These are phyloP conservation scores for Cladosporium austrohemisphaericum DNA, from an alignment of 2,329 filamentous ascomycete species.

Conservation along the genomic window DNA sequence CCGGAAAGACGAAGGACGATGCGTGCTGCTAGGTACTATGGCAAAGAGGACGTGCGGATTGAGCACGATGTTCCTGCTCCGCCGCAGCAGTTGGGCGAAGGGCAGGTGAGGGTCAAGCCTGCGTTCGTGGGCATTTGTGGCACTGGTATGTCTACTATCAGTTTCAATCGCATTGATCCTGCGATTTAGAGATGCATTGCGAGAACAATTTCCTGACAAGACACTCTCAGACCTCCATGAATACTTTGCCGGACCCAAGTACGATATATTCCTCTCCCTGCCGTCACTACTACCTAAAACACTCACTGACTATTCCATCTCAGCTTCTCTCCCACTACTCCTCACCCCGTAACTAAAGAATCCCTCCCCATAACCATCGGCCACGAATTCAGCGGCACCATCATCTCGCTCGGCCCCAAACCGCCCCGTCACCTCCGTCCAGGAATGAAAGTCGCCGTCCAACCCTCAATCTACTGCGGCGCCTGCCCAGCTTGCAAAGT, in stretches of 20 bases:
- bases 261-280: slow-evolving; percentile 7
- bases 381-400: slow-evolving; percentile 61
- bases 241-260: slow-evolving; percentile 44
- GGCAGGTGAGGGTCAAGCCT: slow-evolving; percentile 48
- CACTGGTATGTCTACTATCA: slow-evolving; percentile 27
- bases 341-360: slow-evolving; percentile 57
- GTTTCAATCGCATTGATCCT: neutral
- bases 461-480: slow-evolving; percentile 58
- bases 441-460: slow-evolving; percentile 57
- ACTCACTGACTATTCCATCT: slow-evolving; percentile 16
- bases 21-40: slow-evolving; percentile 55
- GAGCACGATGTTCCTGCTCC: slow-evolving; percentile 49
- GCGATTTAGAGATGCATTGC: no score
- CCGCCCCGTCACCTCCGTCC: slow-evolving; percentile 38
- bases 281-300: neutral
- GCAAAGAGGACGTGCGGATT: slow-evolving; percentile 53
- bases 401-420: slow-evolving; percentile 54
- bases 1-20: slow-evolving; percentile 36
- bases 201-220: slow-evolving; percentile 18
- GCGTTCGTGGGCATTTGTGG: slow-evolving; percentile 54
- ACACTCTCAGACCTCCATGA: slow-evolving; percentile 49
- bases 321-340: slow-evolving; percentile 47
- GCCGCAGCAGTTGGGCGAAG: slow-evolving; percentile 38
- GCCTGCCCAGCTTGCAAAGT: slow-evolving; percentile 53
- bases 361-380: slow-evolving; percentile 58